Evolutionary conservation across 306 rosid genomes (phyloP).

Genomic region (Dryas octopetala): DNA sequence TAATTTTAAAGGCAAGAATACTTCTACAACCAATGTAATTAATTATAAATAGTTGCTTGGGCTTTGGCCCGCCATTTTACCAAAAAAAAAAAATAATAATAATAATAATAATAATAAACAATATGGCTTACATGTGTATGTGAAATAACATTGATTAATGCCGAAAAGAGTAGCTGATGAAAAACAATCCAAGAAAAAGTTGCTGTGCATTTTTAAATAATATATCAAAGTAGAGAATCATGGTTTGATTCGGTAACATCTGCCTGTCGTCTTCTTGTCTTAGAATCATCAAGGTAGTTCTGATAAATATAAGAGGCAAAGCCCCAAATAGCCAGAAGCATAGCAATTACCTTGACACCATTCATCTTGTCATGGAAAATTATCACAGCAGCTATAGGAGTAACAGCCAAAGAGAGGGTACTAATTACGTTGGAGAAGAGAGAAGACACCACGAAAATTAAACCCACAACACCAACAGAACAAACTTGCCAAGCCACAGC

Average conservation of each 20-base stretch:
- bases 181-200: no score
- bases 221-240: slow-evolving; percentile 22
- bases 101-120: no score
- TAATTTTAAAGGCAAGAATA: no score
- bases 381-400: slow-evolving; percentile 78
- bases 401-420: slow-evolving; percentile 77
- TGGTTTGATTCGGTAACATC: slow-evolving; percentile 23
- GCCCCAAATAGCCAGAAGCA: slow-evolving; percentile 93
- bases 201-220: neutral
- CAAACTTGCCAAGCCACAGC: slow-evolving; percentile 87
- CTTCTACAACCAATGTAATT: no score
- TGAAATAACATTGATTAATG: no score
- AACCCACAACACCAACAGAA: slow-evolving; percentile 86
- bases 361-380: slow-evolving; percentile 82
- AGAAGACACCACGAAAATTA: slow-evolving; percentile 80
- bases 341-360: slow-evolving; percentile 75
- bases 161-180: no score
- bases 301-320: no score
- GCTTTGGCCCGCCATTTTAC: no score
- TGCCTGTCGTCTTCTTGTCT: slow-evolving; percentile 36
- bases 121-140: no score
- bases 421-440: slow-evolving; percentile 92
- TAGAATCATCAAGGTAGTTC: slow-evolving; percentile 71
- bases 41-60: no score
- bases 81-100: no score